Evolutionary conservation across 179 eudicot genomes (phyloP).

Genomic region (Carnegiea gigantea): DNA sequence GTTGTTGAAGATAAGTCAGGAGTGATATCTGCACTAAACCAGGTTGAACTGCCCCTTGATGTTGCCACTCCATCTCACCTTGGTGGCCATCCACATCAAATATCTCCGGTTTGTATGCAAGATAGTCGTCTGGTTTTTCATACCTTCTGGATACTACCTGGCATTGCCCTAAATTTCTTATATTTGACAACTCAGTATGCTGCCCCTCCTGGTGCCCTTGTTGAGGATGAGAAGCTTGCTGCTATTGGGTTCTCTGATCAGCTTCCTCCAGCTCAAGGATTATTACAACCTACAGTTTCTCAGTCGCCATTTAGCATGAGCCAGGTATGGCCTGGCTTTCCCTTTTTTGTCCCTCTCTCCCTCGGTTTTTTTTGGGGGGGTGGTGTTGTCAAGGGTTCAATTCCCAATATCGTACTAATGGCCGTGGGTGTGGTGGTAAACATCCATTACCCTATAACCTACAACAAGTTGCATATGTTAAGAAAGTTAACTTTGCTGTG

Average conservation of each 20-base stretch:
- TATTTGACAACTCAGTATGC: conserved; percentile 46
- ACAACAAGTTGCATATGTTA: not conserved
- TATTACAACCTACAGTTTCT: conserved; percentile 46
- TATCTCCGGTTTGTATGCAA: conserved; percentile 60
- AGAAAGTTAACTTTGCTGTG: not conserved
- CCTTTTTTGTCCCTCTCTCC: too few relatives aligned
- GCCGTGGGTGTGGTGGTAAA: not conserved
- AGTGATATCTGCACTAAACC: conserved; percentile 48
- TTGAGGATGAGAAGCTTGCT: conserved; percentile 76
- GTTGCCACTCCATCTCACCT: conserved; percentile 63
- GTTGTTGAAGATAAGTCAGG: conserved; percentile 57
- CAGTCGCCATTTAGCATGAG: conserved; percentile 55
- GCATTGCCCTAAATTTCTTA: not conserved
- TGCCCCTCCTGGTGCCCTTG: conserved; percentile 47
- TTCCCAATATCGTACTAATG: not conserved
- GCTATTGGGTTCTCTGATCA: conserved; percentile 69
- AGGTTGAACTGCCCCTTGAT: conserved; percentile 76
- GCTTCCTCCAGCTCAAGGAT: conserved; percentile 69
- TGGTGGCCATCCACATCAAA: conserved; percentile 60
- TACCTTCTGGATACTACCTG: not conserved
- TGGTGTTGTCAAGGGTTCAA: not conserved
- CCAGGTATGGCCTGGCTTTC: conserved; percentile 44
- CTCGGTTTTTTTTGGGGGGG: not conserved
- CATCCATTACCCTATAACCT: not conserved
- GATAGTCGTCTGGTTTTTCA: not conserved